Base-by-base conservation (phyloP, 371 early-diverging fungal genomes). In the Antonospora locustae region DNA sequence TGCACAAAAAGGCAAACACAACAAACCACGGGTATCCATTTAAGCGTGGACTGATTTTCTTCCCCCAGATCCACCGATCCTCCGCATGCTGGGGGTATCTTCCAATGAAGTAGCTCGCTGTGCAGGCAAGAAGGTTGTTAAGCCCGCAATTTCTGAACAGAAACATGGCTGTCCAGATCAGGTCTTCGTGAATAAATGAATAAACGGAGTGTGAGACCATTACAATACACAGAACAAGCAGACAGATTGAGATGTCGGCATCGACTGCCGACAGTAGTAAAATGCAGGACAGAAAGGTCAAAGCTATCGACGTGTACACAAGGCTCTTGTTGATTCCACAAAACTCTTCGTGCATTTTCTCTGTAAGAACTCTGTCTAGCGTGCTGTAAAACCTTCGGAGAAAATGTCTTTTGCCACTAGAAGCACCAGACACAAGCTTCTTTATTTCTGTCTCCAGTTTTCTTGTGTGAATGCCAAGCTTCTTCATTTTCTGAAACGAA, bases 181-280 rank as follows among this genome's bases (percentile, higher is more conserved):
- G 17, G 37, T 61, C 62, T 48, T 61, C 62, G 19, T 61, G 62
- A 2, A 61, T 28, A 34, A 55, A 47, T 2, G 62, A 61, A 47
- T 54, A 17, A n/a, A 61, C 62, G 22, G 62, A 61, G 32, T 53
- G 54, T 25, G 30, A 28, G 17, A 47, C 37, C 52, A 53, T 53
- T 23, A 53, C 19, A 11, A 53, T 27, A 58, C 37, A 58, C 30
- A 58, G 14, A 27, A 17, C 2, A 29, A 29, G 0, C 2, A 9
- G 19, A 43, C 6, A 44, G 20, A 55, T 17, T 9, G 45, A 22
- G n/a, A 28, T 11, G 11, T 44, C 3, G 19, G 44, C 41, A 43
- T 24, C 29, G n/a, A 23, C 20, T 30, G 23, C n/a, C 2, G 28
- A 55, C 0, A 44, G 37, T n/a, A 43, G 24, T 1, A 23, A n/a